Base-by-base conservation (phyloP, 805 yeast species). In the Candida multigemmis region DNA sequence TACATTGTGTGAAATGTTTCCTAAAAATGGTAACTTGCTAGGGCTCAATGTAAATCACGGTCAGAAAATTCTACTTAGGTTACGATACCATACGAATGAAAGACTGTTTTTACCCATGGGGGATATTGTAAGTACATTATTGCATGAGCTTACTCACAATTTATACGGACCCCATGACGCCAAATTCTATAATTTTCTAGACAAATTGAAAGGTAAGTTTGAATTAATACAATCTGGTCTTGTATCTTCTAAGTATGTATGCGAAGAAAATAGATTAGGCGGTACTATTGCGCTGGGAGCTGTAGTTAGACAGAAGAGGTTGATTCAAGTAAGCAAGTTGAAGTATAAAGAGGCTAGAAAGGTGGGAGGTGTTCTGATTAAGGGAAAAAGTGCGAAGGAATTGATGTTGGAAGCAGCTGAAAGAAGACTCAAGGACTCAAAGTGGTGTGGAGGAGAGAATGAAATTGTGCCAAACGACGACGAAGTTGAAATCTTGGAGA, bases 61-160 rank as follows among this genome's bases (percentile, higher is more conserved):
- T 1, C 58, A 58, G 33, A 80, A 79, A 46, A 74, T 89, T 12
- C 65, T 78, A 46, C 44, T 89, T 7, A 50, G 96, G 32, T 56
- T 89, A 19, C 60, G 97, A 31, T 66, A 68, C 16, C 71, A 74
- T 5, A 48, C 56, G 12, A 70, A 79, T 30, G 52, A 50, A n/a
- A 30, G 50, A 9, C 50, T 47, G 50, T 86, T 87, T 46, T 46
- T 75, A 12, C 77, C 86, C 1, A 55, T 77, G 50, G 65, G 74
- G 3, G 75, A 74, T 26, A 53, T 87, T 2, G 45, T 87, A 14
- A 94, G 86, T 1, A 85, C 95, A 0, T 70, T 86, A 74, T 57
- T 89, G 4, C 97, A 89, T 50, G 97, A 89, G 48, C 60, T 89
- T 22, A 71, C 84, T 2, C 97, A 89, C 48, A 87, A 85, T 47